phyloP scores from a whole-genome alignment of 495 filamentous ascomycete species.

The Lentithecium fluviatile region DNA sequence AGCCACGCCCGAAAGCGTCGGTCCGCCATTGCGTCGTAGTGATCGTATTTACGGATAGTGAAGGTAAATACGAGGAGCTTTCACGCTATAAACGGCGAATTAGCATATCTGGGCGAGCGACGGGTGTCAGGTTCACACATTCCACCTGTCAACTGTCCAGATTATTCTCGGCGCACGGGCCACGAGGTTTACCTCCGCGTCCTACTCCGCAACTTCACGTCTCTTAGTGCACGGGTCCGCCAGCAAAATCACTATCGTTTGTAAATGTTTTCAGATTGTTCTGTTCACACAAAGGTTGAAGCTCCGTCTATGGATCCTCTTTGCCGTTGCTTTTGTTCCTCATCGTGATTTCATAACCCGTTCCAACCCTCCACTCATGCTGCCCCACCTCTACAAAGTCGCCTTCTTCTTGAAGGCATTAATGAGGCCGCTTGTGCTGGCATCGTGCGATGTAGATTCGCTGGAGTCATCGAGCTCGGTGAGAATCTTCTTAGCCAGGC shows the following conservation, averaged over 20 bases:
- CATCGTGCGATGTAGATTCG: conserved; percentile 71
- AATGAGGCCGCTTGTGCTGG: conserved; percentile 83
- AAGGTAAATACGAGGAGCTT: conserved; percentile 1
- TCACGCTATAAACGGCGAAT: background rate
- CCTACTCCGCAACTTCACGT: conserved; percentile 16
- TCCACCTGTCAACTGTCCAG: conserved; percentile 1
- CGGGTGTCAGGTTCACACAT: conserved; percentile 3
- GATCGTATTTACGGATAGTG: background rate
- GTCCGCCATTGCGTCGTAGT: background rate
- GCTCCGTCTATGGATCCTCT: conserved; percentile 21
- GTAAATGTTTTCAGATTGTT: conserved; percentile 1
- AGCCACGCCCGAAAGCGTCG: background rate
- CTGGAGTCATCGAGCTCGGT: conserved; percentile 63
- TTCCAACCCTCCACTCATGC: background rate
- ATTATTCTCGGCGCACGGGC: background rate
- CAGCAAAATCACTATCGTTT: background rate
- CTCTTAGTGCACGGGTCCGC: no score
- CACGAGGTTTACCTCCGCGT: conserved; percentile 2
- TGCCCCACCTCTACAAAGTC: conserved; percentile 21
- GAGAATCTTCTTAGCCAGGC: conserved; percentile 69
- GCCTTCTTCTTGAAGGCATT: conserved; percentile 78
- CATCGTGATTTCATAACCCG: conserved; percentile 1
- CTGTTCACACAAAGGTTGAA: conserved; percentile 3
- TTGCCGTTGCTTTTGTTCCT: conserved; percentile 14
- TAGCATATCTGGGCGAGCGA: conserved; percentile 9